phyloP scores from a whole-genome alignment of 164 flowering plant genomes.

The Liquidambar formosana region DNA sequence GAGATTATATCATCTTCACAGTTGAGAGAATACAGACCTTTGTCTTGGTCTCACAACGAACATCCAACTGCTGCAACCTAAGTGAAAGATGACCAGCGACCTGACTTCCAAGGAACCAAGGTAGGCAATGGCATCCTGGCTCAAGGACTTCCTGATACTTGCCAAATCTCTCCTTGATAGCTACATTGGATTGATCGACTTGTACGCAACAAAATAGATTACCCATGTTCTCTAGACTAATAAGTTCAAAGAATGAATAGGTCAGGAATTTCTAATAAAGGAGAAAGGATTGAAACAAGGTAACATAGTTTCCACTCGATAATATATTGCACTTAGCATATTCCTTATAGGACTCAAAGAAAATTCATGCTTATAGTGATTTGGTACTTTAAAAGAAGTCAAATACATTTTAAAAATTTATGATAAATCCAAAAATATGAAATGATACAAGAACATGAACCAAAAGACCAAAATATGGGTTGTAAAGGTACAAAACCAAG shows the following conservation, averaged over 20 bases:
- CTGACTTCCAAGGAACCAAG: slow-evolving; percentile 65
- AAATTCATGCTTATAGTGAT: background rate
- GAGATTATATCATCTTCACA: no score
- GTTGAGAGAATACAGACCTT: slow-evolving; percentile 41
- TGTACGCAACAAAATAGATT: slow-evolving; percentile 50
- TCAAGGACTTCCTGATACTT: slow-evolving; percentile 64
- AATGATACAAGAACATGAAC: no score
- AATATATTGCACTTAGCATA: background rate
- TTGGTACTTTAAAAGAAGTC: background rate
- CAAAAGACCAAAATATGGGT: no score
- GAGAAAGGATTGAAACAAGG: background rate
- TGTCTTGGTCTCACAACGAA: slow-evolving; percentile 73
- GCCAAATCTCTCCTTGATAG: slow-evolving; percentile 66
- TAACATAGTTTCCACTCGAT: background rate
- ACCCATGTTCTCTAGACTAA: slow-evolving; percentile 41
- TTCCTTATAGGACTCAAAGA: background rate
- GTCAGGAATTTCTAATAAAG: background rate
- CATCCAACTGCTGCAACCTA: slow-evolving; percentile 74
- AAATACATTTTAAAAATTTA: no score
- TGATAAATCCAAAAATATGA: no score
- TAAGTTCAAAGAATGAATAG: background rate
- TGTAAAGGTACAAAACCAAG: no score
- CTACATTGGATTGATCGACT: slow-evolving; percentile 66
- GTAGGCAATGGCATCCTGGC: slow-evolving; percentile 79
- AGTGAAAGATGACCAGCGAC: slow-evolving; percentile 66